Base-by-base conservation (phyloP, 2,329 filamentous ascomycete species). In the Aciculosporium take region DNA sequence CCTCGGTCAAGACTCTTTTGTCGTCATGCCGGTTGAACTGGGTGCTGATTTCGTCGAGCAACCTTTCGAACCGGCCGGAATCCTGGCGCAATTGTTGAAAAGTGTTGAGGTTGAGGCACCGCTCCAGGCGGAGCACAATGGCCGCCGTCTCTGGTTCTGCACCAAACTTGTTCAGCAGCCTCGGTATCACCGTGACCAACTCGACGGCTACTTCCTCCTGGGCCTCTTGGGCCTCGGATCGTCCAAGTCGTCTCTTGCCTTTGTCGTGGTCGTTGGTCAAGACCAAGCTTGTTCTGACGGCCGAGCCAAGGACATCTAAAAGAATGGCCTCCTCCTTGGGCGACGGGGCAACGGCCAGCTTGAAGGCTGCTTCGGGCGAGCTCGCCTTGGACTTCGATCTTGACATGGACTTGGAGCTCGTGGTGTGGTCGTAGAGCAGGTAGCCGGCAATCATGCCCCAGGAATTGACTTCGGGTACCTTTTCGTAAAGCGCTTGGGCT, bases 21-120 rank as follows among this genome's bases (percentile, higher is more conserved):
- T 94, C 85, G 33, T 84, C 84, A 55, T 98, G 91, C n/a, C 86
- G 79, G 52, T 83, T 79, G 63, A 98, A 96, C 53, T 98, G 91
- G 44, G 85, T 86, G 58, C 84, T 87, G 51, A 96, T 86, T 53
- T 95, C 88, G 50, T 94, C 87, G 1, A 98, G 68, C 24, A 96
- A 66, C 18, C 81, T 77, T 6, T 80, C 76, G 55, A 93, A 94
- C 2, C 79, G 81, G 2, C 81, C 79, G 1, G 85, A 77, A 49
- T 93, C 86, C 56, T 94, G 87, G 39, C 88, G 81, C 29, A 96
- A 67, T 53, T 94, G 84, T 55, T 88, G 81, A 55, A 96, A 93
- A 18, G 88, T 75, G 31, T 89, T 83, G 1, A 95, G 71, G 49
- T 94, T 84, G 18, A 98, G 76, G 30, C 84, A 76, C 54, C 89